Evolutionary conservation across 2,329 filamentous ascomycete genomes (phyloP).

Genomic region (Acrocalymma vagum): DNA sequence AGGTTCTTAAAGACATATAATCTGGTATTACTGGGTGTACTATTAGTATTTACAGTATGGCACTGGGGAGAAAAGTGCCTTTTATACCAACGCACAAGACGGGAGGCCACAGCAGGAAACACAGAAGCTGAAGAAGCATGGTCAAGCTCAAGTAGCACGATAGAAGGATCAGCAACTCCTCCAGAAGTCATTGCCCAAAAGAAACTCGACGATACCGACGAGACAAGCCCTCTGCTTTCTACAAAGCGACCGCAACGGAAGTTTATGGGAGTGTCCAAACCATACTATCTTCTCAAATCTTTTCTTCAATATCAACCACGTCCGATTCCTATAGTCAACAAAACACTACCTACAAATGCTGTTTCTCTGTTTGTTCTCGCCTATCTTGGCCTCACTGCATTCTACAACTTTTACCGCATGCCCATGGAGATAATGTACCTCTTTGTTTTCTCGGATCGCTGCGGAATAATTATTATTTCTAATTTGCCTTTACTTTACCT

Average conservation of each 20-base stretch:
- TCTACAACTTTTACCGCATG: slow-evolving; percentile 65
- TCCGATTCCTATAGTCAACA: slow-evolving; percentile 65
- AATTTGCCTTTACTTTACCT: slow-evolving; percentile 67
- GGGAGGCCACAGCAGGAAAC: slow-evolving; percentile 3
- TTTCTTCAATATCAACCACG: slow-evolving; percentile 65
- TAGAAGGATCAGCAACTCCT: slow-evolving; percentile 45
- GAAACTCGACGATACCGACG: slow-evolving; percentile 28
- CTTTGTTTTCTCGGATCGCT: slow-evolving; percentile 67
- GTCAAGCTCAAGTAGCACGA: slow-evolving; percentile 51
- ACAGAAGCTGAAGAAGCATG: slow-evolving; percentile 29
- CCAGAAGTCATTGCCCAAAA: slow-evolving; percentile 26
- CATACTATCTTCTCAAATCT: slow-evolving; percentile 34
- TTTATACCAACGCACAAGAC: slow-evolving; percentile 22
- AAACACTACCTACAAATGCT: slow-evolving; percentile 65
- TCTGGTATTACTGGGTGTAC: slow-evolving; percentile 43
- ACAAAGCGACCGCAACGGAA: slow-evolving; percentile 5
- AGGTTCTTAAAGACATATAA: slow-evolving; percentile 52
- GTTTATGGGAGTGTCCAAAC: slow-evolving; percentile 16
- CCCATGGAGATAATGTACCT: slow-evolving; percentile 58
- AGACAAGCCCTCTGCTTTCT: slow-evolving; percentile 44
- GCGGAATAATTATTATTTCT: slow-evolving; percentile 61
- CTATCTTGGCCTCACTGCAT: slow-evolving; percentile 64
- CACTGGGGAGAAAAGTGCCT: slow-evolving; percentile 44
- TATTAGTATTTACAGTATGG: slow-evolving; percentile 47
- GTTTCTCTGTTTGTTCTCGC: slow-evolving; percentile 61